Evolutionary conservation across 176 grass and related monocot genomes (phyloP).

Genomic region (Musa schizocarpa): DNA sequence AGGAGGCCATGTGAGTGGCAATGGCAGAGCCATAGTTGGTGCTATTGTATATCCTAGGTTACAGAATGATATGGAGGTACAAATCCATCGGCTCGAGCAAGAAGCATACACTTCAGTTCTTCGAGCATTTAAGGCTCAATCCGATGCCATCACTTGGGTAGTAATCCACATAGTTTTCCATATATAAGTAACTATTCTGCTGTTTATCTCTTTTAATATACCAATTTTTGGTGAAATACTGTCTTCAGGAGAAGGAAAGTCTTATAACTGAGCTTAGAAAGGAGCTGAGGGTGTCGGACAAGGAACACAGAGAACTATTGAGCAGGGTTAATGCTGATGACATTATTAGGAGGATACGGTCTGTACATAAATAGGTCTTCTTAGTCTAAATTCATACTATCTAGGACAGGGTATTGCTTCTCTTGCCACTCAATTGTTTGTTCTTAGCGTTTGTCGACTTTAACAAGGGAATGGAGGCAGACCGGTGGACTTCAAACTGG

Average conservation of each 20-base stretch:
- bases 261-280: conserved; percentile 93
- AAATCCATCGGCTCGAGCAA: conserved; percentile 75
- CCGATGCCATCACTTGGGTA: conserved; percentile 91
- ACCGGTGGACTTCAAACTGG: conserved; percentile 38
- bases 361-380: conserved; percentile 17
- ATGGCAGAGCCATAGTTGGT: conserved; percentile 42
- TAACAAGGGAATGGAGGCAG: conserved; percentile 51
- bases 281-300: conserved; percentile 77
- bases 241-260: conserved; percentile 82
- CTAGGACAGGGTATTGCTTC: background rate
- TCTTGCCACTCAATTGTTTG: background rate
- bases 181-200: background rate
- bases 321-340: conserved; percentile 67
- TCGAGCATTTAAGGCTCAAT: conserved; percentile 97
- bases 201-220: background rate
- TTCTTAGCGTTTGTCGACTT: background rate
- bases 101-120: conserved; percentile 87
- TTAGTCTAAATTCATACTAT: too few relatives aligned
- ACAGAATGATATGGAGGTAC: conserved; percentile 54
- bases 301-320: conserved; percentile 85
- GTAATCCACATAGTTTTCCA: background rate
- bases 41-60: conserved; percentile 40
- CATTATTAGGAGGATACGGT: conserved; percentile 64
- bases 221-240: background rate
- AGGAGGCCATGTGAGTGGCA: conserved; percentile 39